Percentiles rank a stretch among this genome's conserved stretches.
phyloP scores from a whole-genome alignment of 306 rosid genomes.

The Erythrophleum fordii region DNA sequence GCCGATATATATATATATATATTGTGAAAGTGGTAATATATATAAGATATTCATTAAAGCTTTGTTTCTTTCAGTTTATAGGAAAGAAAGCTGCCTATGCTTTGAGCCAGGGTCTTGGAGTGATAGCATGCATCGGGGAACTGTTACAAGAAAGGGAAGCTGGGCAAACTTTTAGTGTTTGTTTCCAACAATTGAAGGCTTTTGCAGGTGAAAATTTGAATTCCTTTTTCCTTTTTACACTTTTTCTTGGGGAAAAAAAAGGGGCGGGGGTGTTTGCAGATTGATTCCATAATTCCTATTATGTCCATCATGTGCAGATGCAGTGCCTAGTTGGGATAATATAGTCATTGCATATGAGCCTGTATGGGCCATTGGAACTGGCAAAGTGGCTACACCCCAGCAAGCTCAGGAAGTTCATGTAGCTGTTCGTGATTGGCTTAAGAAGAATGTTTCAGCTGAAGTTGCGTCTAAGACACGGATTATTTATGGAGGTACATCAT shows the following conservation, averaged over 20 bases:
- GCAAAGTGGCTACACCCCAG: constrained; percentile 90
- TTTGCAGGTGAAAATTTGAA: constrained; percentile 66
- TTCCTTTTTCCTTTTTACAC: constrained; percentile 16
- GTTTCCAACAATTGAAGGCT: constrained; percentile 82
- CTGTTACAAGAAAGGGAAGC: constrained; percentile 86
- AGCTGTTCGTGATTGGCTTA: constrained; percentile 91
- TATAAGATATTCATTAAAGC: constrained; percentile 36
- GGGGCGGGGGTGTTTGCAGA: neutral
- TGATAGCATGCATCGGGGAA: constrained; percentile 95
- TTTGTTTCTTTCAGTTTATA: constrained; percentile 69
- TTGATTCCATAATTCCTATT: constrained; percentile 23
- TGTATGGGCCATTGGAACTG: constrained; percentile 99
- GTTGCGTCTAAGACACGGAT: constrained; percentile 89
- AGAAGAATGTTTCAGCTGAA: constrained; percentile 72
- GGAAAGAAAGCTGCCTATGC: constrained; percentile 98
- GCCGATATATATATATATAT: too few relatives aligned
- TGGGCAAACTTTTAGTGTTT: constrained; percentile 86
- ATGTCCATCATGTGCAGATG: constrained; percentile 58
- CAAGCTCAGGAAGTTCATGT: constrained; percentile 98
- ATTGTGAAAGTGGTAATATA: constrained; percentile 20
- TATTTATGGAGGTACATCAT: constrained; percentile 85
- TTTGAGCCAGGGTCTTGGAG: constrained; percentile 87
- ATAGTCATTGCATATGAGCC: constrained; percentile 95
- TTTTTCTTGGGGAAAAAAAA: neutral
- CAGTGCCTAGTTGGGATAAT: constrained; percentile 89